Evolutionary conservation across 1,284 basidiomycete genomes (phyloP), one percentile per base, ranked within the genome.

Genomic region (Coniophora puteana): DNA sequence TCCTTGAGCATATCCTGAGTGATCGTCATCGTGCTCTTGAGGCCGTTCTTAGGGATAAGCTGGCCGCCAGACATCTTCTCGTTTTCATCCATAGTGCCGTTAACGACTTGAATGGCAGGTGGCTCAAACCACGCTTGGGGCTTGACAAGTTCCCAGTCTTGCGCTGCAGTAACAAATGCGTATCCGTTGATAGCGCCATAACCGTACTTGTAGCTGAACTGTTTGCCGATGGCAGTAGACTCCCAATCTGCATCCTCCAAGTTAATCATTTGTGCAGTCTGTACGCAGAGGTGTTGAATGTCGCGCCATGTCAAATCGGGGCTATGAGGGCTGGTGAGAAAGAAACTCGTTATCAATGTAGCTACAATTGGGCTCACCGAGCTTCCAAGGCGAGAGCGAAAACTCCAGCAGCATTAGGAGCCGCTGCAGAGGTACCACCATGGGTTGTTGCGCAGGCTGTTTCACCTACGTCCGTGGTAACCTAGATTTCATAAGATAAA

Each of bases 261-360:
- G 60, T 95, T 98, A 64, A 98, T 80, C 53, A 77, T 74, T 14
- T 81, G 75, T 2, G 90, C 89, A 2, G 83, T 89, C 45, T 76
- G 72, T 25, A 99, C 82, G 43, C 87, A 86, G 27, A 99, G 73
- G 57, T 99, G 83, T 61, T 99, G 96, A 28, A 98, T 75, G 59
- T 99, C 96, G 44, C 96, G 83, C 96, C 96, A 99, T 21, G 89
- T 88, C 21, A 99, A 77, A 36, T 99, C 94, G 13, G 93, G 93
- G 22, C 89, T 87, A 46, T 13, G 36, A 8, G 57, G 58, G n/a
- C 57, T 59, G 36, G 20, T 5, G 22, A 35, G 8, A 4, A 14
- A 20, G 12, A 38, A 38, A n/a, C n/a, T 41, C 22, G 43, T 63
- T 17, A 56, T 43, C 41, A 36, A 35, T 27, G 37, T 6, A 43